Conservation (phyloP, 257 asterid species). For the Salvia rosmarinus region DNA sequence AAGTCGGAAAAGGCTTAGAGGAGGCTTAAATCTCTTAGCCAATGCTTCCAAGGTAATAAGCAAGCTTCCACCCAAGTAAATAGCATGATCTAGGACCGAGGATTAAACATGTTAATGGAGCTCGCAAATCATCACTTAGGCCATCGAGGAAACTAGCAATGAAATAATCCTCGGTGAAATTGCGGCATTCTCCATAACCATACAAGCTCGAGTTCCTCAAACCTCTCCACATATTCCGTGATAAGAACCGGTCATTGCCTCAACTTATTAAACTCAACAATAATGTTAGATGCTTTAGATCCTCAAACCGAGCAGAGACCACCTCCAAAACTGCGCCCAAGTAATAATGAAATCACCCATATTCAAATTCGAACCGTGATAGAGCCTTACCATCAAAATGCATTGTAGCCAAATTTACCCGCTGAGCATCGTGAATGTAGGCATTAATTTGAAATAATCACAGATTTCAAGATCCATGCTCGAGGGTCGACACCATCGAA, state of each 20-base stretch:
- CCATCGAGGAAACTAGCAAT: background rate
- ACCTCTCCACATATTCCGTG: background rate
- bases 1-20: too few relatives aligned
- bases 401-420: too few relatives aligned
- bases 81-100: background rate
- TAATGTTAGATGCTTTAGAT: too few relatives aligned
- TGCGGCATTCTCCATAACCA: rapidly evolving
- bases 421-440: too few relatives aligned
- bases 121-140: background rate
- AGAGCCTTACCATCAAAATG: too few relatives aligned
- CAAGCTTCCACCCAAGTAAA: background rate
- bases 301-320: too few relatives aligned
- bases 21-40: background rate
- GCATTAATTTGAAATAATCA: too few relatives aligned
- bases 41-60: background rate
- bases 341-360: too few relatives aligned
- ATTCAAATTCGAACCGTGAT: too few relatives aligned
- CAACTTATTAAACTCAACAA: background rate
- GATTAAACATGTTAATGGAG: background rate
- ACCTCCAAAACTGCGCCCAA: too few relatives aligned
- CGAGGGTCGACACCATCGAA: too few relatives aligned
- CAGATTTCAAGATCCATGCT: background rate
- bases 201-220: background rate
- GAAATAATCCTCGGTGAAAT: background rate
- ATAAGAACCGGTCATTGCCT: background rate